phyloP scores from a whole-genome alignment of 345 rosid species.

The Populus euphratica region DNA sequence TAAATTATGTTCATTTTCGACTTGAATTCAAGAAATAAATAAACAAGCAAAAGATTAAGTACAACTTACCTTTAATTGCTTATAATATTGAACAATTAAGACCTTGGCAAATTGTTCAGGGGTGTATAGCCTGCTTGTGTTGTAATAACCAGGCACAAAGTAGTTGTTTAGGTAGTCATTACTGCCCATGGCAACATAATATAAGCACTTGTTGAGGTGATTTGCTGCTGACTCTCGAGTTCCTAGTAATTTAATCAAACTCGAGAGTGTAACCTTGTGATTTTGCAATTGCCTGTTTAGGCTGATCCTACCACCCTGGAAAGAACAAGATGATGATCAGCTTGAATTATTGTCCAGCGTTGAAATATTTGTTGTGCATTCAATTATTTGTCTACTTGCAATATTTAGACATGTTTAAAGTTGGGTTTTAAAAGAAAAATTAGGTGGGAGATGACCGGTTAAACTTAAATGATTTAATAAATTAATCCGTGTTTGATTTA shows the following conservation, averaged over 20 bases:
- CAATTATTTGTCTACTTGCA: too few relatives aligned
- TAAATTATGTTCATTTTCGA: too few relatives aligned
- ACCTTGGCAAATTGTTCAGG: slow-evolving; percentile 9
- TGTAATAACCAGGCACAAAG: slow-evolving; percentile 3
- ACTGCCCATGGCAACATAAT: slow-evolving; percentile 11
- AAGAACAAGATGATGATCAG: not conserved
- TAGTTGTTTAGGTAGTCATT: slow-evolving; percentile 23
- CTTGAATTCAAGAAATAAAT: too few relatives aligned
- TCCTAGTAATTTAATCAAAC: not conserved
- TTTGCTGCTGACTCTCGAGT: not conserved
- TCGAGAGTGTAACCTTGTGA: not conserved
- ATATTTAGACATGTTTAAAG: too few relatives aligned
- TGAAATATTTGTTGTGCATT: too few relatives aligned
- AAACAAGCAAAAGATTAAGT: too few relatives aligned
- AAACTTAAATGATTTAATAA: too few relatives aligned
- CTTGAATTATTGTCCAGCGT: not conserved
- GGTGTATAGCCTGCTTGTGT: not conserved
- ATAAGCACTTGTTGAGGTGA: slow-evolving; percentile 18
- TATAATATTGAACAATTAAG: slow-evolving; percentile 9
- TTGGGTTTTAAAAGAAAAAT: too few relatives aligned
- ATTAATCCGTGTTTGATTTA: too few relatives aligned
- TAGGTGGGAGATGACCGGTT: too few relatives aligned
- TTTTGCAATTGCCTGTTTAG: slow-evolving; percentile 1
- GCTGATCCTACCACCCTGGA: slow-evolving; percentile 6
- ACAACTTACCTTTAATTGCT: slow-evolving; percentile 4